phyloP scores from a whole-genome alignment of 1,284 basidiomycete species.

The Trametes polyzona region DNA sequence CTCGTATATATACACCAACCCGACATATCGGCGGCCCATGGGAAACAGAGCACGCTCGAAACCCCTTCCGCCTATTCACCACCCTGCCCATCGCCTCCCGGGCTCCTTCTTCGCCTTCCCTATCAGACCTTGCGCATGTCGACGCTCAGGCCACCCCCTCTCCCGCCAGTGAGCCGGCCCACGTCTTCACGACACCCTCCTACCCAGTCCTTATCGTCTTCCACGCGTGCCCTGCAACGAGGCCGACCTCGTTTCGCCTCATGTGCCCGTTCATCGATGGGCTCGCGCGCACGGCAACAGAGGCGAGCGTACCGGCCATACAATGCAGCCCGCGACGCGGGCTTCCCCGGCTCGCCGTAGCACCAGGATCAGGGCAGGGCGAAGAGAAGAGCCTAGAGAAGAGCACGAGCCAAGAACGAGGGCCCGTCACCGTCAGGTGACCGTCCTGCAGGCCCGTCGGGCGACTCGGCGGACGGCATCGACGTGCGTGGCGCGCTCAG shows the following conservation, averaged over 20 bases:
- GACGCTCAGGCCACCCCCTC: neutral
- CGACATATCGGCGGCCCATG: constrained; percentile 7
- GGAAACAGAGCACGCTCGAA: constrained; percentile 6
- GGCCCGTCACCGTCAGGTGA: constrained; percentile 15
- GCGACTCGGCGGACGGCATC: neutral
- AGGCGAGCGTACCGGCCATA: neutral
- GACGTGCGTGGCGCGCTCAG: neutral
- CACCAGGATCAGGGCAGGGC: neutral
- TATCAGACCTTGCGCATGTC: constrained; percentile 10
- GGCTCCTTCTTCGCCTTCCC: neutral
- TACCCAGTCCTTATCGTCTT: constrained; percentile 17
- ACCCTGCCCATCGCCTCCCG: neutral
- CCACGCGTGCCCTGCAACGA: constrained; percentile 21
- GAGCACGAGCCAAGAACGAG: neutral
- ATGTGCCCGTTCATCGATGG: constrained; percentile 24
- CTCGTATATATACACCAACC: neutral
- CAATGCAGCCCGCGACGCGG: neutral
- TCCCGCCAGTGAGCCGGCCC: neutral
- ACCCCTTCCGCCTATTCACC: constrained; percentile 2
- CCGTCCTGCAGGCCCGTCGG: neutral
- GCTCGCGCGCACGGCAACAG: neutral
- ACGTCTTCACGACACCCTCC: neutral
- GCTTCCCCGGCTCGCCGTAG: neutral
- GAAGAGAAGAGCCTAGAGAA: neutral
- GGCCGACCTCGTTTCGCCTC: constrained; percentile 22